phyloP scores from a whole-genome alignment of 2,329 filamentous ascomycete species.

The Hypoxylon rubiginosum region DNA sequence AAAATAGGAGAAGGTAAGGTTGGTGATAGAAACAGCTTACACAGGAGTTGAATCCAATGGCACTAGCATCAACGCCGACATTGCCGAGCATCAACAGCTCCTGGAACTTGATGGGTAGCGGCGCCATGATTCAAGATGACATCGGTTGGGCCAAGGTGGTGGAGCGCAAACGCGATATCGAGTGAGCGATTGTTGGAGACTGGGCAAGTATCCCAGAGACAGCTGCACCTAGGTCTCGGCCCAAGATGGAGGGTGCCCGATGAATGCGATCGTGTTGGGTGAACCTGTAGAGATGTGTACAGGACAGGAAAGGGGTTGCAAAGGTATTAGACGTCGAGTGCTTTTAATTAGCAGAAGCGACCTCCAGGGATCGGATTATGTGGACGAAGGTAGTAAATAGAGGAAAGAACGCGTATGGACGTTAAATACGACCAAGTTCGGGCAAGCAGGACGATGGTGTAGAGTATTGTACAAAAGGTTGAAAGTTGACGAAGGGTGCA shows the following conservation, averaged over 20 bases:
- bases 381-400: slow-evolving; percentile 42
- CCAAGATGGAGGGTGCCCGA: slow-evolving; percentile 14
- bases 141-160: slow-evolving; percentile 38
- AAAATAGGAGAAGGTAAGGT: slow-evolving; percentile 14
- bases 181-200: slow-evolving; percentile 29
- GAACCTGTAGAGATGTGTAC: slow-evolving; percentile 23
- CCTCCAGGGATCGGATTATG: slow-evolving; percentile 44
- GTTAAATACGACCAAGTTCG: slow-evolving; percentile 18
- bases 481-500: slow-evolving; percentile 24
- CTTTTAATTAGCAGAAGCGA: slow-evolving; percentile 38
- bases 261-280: slow-evolving; percentile 25
- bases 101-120: slow-evolving; percentile 92
- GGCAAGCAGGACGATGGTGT: slow-evolving; percentile 21
- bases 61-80: slow-evolving; percentile 60
- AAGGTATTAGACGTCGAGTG: slow-evolving; percentile 38
- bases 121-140: slow-evolving; percentile 65
- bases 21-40: slow-evolving; percentile 64
- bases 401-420: slow-evolving; percentile 42
- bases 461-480: slow-evolving; percentile 45
- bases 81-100: slow-evolving; percentile 81
- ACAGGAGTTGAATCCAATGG: slow-evolving; percentile 89
- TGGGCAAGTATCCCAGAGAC: slow-evolving; percentile 22
- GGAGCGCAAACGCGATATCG: slow-evolving; percentile 37
- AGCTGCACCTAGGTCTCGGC: slow-evolving; percentile 15
- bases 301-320: slow-evolving; percentile 31